Evolutionary conservation across 2,329 filamentous ascomycete species (phyloP).

Genomic region (Nothophaeocryptopus gaeumannii): DNA sequence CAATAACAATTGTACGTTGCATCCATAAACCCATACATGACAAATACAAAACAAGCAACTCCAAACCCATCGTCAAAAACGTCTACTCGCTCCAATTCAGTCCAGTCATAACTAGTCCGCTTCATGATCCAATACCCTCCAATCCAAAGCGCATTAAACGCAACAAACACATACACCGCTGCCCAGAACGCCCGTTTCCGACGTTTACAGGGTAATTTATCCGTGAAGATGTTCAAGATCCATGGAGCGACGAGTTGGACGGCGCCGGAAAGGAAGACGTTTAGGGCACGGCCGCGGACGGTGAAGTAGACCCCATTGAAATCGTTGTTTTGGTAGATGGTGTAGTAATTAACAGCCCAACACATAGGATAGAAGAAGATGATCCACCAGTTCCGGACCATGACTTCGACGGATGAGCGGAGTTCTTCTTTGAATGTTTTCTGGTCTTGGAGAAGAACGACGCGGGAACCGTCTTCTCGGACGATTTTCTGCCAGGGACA

Average conservation of each 20-base stretch:
- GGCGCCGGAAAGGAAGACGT: constrained; percentile 6
- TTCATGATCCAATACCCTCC: constrained; percentile 9
- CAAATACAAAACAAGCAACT: constrained; percentile 4
- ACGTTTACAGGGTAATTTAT: neutral
- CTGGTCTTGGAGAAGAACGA: constrained; percentile 2
- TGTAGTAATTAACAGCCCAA: constrained; percentile 9
- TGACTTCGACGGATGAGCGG: neutral
- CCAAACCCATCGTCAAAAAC: constrained; percentile 5
- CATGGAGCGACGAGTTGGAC: constrained; percentile 6
- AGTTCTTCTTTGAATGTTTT: constrained; percentile 2
- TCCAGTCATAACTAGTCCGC: neutral
- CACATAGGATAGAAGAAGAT: constrained; percentile 8
- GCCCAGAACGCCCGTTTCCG: constrained; percentile 7
- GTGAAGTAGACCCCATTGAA: constrained; percentile 11
- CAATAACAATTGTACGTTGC: constrained; percentile 9
- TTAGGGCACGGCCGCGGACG: constrained; percentile 5
- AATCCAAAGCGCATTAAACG: constrained; percentile 9
- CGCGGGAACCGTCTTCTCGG: constrained; percentile 4
- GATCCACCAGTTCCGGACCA: constrained; percentile 7
- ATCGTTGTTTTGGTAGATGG: constrained; percentile 9
- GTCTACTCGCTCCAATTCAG: constrained; percentile 2
- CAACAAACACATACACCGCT: constrained; percentile 1
- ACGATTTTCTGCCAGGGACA: constrained; percentile 7
- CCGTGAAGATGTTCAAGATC: constrained; percentile 7
- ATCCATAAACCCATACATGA: constrained; percentile 8